Base-by-base conservation (phyloP, 352 stramenopile genomes). In the Phytopythium aichiense region DNA sequence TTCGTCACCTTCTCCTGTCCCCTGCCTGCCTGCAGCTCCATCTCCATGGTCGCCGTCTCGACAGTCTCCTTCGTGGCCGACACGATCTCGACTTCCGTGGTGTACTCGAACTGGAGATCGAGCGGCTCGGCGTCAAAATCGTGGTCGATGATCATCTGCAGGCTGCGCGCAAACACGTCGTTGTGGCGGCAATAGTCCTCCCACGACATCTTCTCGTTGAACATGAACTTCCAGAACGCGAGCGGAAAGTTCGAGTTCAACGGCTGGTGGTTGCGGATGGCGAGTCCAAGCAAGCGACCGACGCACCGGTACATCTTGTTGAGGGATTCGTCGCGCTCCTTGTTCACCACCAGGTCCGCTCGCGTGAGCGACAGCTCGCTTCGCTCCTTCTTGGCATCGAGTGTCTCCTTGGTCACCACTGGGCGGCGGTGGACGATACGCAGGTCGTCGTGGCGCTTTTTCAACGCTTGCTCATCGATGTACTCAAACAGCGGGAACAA, bases 21-120 rank as follows among this genome's bases (percentile, higher is more conserved):
- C 30, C 65, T 74, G 30, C 61, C 63, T 1, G 65, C 60, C 63
- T 76, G 45, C 15, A 93, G 68, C 40, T 89, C 80, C 64, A 93
- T 71, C 52, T 91, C 81, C 75, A 91, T 84, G 22, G 49, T 78
- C 13, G 30, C 62, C 8, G 59, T 68, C 42, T 70, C 64, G 45
- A 65, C 42, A 22, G 52, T 56, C 9, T 46, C 48, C 22, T 13
- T 12, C 13, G 28, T 18, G 13, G 37, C 43, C 37, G 61, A 42
- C 38, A 83, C 62, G 6, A 87, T 52, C 16, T 66, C 52, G 20
- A 88, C 76, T 7, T 86, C 60, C 0, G 69, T 68, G 1, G 81
- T 87, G 61, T 79, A 86, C 45, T 91, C 81, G 60, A 93, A 91
- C n/a, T 72, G 64, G 64, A 91, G 70, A 43, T 93, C 80, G 9